Percentiles rank a stretch among this genome's conserved stretches.
phyloP scores from a whole-genome alignment of 2,329 filamentous ascomycete species.

The Biscogniauxia marginata region DNA sequence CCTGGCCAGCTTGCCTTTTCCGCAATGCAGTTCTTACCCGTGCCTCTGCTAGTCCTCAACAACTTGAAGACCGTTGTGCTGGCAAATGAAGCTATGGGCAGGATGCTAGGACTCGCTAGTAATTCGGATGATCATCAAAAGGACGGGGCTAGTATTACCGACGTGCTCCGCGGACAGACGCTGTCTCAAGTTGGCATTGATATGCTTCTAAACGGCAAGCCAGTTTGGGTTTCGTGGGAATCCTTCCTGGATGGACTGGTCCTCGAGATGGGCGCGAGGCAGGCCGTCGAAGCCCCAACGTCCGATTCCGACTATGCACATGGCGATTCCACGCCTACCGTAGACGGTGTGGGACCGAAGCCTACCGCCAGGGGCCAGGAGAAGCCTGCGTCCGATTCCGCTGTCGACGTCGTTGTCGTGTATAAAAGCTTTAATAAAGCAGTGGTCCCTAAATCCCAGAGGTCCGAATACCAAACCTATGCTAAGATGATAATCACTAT shows the following conservation, averaged over 20 bases:
- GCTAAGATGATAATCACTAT: conserved; percentile 77
- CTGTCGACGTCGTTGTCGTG: conserved; percentile 67
- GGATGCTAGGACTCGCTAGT: conserved; percentile 59
- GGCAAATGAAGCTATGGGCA: conserved; percentile 74
- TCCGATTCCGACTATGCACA: conserved; percentile 20
- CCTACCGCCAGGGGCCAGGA: conserved; percentile 25
- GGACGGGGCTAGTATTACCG: conserved; percentile 47
- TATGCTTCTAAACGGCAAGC: conserved; percentile 65
- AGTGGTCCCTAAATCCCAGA: conserved; percentile 36
- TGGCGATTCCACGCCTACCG: conserved; percentile 39
- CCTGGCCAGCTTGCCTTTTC: conserved; percentile 61
- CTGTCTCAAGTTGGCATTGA: conserved; percentile 72
- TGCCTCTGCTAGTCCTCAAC: conserved; percentile 68
- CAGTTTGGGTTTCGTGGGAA: conserved; percentile 60
- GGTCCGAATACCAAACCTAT: conserved; percentile 45
- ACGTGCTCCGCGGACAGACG: conserved; percentile 63
- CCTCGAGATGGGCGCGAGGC: conserved; percentile 38
- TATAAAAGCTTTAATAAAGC: conserved; percentile 44
- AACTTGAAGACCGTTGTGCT: conserved; percentile 67
- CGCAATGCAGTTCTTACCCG: conserved; percentile 71
- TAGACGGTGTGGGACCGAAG: conserved; percentile 32
- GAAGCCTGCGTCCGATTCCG: conserved; percentile 54
- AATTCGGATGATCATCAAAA: conserved; percentile 40
- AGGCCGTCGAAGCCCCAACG: conserved; percentile 4
- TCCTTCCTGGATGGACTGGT: conserved; percentile 55